Evolutionary conservation across 1,284 basidiomycete genomes (phyloP), one percentile per base, ranked within the genome.

Genomic region (Microbotryum scabiosae): DNA sequence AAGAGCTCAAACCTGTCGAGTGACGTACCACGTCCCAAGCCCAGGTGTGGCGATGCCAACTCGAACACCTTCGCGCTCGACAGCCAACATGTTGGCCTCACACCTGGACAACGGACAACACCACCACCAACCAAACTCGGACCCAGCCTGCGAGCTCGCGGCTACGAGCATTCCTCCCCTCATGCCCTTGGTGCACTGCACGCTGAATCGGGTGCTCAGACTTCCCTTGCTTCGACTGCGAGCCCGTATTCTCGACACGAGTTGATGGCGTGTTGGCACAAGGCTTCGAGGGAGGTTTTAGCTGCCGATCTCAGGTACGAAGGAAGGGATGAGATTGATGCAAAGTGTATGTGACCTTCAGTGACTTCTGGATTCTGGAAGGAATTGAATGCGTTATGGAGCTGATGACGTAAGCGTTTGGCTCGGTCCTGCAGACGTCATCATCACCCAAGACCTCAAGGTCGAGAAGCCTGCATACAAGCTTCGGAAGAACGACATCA

Each of bases 361-460:
- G 30, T 30, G 9, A 10, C 16, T 32, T 32, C 28, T 1, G 26
- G 4, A 2, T 8, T 26, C 32, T 56, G 7, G 9, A 4, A 32
- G 20, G 8, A 12, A 88, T 9, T 16, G 5, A 6, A 21, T 53
- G 20, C 36, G 4, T 6, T 7, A 18, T 23, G n/a, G 12, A 18
- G 41, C 5, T 21, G 26, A 48, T 5, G 54, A n/a, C 12, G 14
- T 18, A 20, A 18, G 26, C 41, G 32, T 7, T n/a, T 51, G 26
- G 6, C 18, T 23, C 26, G 3, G 10, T 8, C 10, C 16, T 14
- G 5, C 54, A 66, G 64, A 60, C 74, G 79, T 80, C 64, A 79
- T 86, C 52, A 82, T 85, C 62, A 85, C 85, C 1, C 85, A 86
- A 0, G 86, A 88, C 68, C 85, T 86, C 9, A 75, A 81, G 44